A percentile compares a stretch with the other conserved stretches of the same genome.
phyloP scores from a whole-genome alignment of 495 filamentous ascomycete species.

The Hypomontagnella submonticulosa region DNA sequence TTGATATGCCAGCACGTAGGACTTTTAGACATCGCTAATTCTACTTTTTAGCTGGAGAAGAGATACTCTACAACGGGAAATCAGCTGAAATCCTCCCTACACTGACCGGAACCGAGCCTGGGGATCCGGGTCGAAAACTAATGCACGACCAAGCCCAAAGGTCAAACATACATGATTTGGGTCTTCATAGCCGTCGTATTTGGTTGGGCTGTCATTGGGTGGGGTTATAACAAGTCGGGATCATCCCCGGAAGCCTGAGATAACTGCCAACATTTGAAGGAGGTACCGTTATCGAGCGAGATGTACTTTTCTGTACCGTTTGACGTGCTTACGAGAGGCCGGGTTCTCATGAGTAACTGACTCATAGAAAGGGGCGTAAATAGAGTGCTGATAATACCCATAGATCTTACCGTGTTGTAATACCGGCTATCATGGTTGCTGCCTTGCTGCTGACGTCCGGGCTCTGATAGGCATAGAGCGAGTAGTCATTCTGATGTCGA shows the following conservation, averaged over 20 bases:
- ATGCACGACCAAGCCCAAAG: constrained; percentile 37
- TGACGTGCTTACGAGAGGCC: background rate
- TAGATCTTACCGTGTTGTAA: constrained; percentile 1
- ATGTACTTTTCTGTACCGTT: constrained; percentile 19
- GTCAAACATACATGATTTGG: constrained; percentile 41
- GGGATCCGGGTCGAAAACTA: constrained; percentile 40
- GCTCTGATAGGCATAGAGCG: background rate
- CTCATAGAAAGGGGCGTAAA: constrained; percentile 1
- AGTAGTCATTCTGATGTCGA: constrained; percentile 17
- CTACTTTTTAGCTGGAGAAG: constrained; percentile 10
- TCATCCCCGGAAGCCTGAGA: constrained; percentile 36
- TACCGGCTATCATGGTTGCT: background rate
- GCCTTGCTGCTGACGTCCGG: background rate
- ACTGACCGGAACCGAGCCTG: constrained; percentile 33
- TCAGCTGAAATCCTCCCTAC: constrained; percentile 16
- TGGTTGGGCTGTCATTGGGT: constrained; percentile 35
- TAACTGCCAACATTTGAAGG: constrained; percentile 35
- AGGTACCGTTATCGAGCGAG: constrained; percentile 25
- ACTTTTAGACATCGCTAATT: constrained; percentile 4
- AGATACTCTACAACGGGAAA: constrained; percentile 18
- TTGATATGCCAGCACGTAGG: constrained; percentile 12
- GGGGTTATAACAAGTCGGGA: constrained; percentile 40
- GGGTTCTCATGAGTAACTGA: background rate
- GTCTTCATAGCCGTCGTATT: constrained; percentile 19
- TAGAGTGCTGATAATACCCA: background rate